Evolutionary conservation across 148 eudicot genomes (phyloP).

Genomic region (Camellia sinensis): DNA sequence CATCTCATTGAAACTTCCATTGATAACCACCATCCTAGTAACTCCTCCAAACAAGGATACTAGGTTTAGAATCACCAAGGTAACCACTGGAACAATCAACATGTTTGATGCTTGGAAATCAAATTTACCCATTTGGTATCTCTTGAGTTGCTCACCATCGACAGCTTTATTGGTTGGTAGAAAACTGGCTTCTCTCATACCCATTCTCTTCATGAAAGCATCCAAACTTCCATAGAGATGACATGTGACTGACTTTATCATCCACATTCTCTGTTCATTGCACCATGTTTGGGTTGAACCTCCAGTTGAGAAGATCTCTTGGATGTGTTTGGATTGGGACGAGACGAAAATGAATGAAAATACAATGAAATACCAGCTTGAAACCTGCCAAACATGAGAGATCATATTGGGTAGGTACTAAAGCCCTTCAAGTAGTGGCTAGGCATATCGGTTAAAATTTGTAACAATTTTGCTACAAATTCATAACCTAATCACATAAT

Average conservation of each 20-base stretch:
- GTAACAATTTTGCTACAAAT: too few species aligned
- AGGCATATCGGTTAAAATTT: too few species aligned
- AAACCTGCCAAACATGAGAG: slow-evolving; percentile 33
- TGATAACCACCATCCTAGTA: background rate
- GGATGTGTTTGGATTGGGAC: slow-evolving; percentile 32
- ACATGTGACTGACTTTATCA: slow-evolving; percentile 42
- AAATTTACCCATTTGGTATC: slow-evolving; percentile 41
- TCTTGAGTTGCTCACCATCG: slow-evolving; percentile 38
- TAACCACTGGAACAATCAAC: slow-evolving; percentile 50
- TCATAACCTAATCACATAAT: too few species aligned
- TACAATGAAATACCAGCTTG: slow-evolving; percentile 37
- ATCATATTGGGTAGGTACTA: too few species aligned
- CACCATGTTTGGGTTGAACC: slow-evolving; percentile 30
- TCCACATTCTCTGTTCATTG: slow-evolving; percentile 39
- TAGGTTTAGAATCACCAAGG: slow-evolving; percentile 40
- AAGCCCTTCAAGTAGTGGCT: too few species aligned
- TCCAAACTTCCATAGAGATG: slow-evolving; percentile 41
- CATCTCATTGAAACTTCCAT: slow-evolving; percentile 27
- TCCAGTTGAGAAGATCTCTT: slow-evolving; percentile 32
- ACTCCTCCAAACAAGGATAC: slow-evolving; percentile 41
- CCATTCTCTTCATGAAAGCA: slow-evolving; percentile 33
- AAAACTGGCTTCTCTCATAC: slow-evolving; percentile 43
- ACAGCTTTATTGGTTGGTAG: slow-evolving; percentile 57
- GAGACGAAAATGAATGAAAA: slow-evolving; percentile 40
- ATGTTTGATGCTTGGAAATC: slow-evolving; percentile 57